These are phyloP conservation scores for Talaromyces sp. DNA, from an alignment of 2,329 filamentous ascomycete genomes.

Conservation along the genomic window DNA sequence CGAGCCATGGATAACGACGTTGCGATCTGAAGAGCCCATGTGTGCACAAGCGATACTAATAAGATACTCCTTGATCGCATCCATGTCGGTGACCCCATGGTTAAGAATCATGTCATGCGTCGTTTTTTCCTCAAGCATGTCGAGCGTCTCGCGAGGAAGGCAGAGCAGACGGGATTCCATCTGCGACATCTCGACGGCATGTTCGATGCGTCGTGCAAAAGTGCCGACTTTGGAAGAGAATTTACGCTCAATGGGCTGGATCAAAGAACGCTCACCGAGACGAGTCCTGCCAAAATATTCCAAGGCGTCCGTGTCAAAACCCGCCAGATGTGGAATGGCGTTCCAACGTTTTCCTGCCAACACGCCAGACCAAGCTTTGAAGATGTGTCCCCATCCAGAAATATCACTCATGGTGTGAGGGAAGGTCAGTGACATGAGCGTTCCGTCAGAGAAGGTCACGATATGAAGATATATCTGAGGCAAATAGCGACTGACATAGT, in stretches of 20 bases:
- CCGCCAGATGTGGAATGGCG: not conserved
- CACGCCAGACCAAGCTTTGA: not conserved
- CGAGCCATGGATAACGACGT: slow-evolving; percentile 1
- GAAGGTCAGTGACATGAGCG: not conserved
- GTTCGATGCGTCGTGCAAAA: not conserved
- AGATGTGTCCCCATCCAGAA: not conserved
- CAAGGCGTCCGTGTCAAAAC: slow-evolving; percentile 1
- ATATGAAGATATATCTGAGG: slow-evolving; percentile 10
- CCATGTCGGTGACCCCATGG: not conserved
- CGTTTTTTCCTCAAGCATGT: not conserved
- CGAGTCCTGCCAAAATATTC: not conserved
- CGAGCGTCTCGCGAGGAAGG: not conserved
- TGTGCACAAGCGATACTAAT: not conserved
- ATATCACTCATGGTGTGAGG: slow-evolving; percentile 8
- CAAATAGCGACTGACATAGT: not conserved
- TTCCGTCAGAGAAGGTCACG: slow-evolving; percentile 7
- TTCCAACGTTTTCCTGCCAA: not conserved
- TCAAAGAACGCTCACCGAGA: not conserved
- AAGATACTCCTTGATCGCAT: slow-evolving; percentile 10
- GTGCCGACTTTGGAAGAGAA: not conserved
- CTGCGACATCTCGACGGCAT: not conserved
- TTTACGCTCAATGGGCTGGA: not conserved
- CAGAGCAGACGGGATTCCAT: slow-evolving; percentile 8
- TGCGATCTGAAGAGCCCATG: not conserved
- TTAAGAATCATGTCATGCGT: not conserved